These are phyloP conservation scores for Anacardium occidentale DNA, from an alignment of 345 rosid genomes.

Conservation along the genomic window DNA sequence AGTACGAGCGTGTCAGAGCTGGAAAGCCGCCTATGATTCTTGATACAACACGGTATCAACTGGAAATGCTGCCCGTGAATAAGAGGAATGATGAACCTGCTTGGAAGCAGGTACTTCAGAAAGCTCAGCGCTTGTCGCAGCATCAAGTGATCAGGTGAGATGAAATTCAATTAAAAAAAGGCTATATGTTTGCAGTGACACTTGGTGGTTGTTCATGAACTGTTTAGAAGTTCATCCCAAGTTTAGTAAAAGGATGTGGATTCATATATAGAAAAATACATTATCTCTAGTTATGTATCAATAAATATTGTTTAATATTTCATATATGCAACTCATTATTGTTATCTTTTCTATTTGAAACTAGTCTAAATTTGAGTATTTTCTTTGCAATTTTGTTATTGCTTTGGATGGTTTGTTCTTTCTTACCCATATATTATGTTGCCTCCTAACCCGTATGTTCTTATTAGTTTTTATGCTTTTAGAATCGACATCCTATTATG, in stretches of 20 bases:
- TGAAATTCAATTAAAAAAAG: background rate
- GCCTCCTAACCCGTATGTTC: background rate
- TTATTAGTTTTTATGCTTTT: background rate
- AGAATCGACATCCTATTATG: background rate
- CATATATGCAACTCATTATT: background rate
- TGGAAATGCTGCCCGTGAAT: slow-evolving; percentile 58
- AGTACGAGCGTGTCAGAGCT: slow-evolving; percentile 88
- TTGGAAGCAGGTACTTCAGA: slow-evolving; percentile 83
- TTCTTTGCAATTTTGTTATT: background rate
- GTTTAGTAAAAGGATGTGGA: background rate
- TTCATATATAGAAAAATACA: background rate
- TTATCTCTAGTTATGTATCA: too few species aligned
- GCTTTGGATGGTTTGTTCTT: background rate
- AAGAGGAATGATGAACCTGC: slow-evolving; percentile 80
- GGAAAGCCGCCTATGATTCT: slow-evolving; percentile 82
- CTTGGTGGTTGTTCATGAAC: background rate
- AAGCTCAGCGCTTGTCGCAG: slow-evolving; percentile 76
- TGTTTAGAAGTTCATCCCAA: background rate
- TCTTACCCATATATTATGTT: background rate
- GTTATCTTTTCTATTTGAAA: background rate
- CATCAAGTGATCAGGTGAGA: slow-evolving; percentile 73
- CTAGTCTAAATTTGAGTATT: background rate
- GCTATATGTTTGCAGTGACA: background rate
- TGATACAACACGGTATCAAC: slow-evolving; percentile 73
- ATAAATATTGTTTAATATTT: too few species aligned